phyloP scores from a whole-genome alignment of 805 yeast species.

The Lipomyces yamanashiensis region DNA sequence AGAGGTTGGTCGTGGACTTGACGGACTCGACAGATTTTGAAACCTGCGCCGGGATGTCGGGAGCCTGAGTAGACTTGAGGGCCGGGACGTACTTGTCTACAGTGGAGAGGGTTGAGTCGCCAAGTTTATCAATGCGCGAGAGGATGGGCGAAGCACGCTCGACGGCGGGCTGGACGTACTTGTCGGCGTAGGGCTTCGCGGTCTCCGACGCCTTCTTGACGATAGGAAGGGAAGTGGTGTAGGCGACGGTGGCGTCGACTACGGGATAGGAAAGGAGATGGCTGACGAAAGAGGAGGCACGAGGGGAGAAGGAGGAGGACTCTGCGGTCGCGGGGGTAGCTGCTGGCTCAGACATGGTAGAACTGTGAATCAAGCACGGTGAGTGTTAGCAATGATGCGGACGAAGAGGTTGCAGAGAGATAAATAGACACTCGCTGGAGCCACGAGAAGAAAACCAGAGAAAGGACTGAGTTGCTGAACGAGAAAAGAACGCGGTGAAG shows the following conservation, averaged over 20 bases:
- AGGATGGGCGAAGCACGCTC: constrained; percentile 53
- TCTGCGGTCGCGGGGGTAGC: constrained; percentile 7
- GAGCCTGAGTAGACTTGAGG: constrained; percentile 62
- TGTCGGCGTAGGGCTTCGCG: constrained; percentile 33
- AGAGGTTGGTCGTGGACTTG: constrained; percentile 45
- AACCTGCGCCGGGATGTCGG: constrained; percentile 52
- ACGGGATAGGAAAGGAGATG: constrained; percentile 34
- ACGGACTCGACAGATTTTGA: constrained; percentile 47
- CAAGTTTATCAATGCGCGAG: constrained; percentile 54
- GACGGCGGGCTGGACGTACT: constrained; percentile 44
- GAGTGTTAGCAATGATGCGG: neutral
- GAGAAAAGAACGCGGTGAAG: neutral
- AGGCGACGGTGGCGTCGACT: constrained; percentile 30
- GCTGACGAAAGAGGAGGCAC: constrained; percentile 28
- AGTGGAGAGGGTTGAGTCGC: constrained; percentile 59
- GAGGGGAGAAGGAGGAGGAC: neutral
- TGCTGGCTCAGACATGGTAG: constrained; percentile 10
- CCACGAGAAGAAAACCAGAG: neutral
- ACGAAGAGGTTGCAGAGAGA: neutral
- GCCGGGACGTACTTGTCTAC: constrained; percentile 67
- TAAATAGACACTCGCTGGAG: constrained; percentile 3
- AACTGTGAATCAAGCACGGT: neutral
- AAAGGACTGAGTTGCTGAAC: neutral
- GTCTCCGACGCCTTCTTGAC: constrained; percentile 31
- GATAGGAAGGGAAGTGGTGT: constrained; percentile 30